Conservation (phyloP, 2,329 filamentous ascomycete genomes). For the Cercospora sojina region DNA sequence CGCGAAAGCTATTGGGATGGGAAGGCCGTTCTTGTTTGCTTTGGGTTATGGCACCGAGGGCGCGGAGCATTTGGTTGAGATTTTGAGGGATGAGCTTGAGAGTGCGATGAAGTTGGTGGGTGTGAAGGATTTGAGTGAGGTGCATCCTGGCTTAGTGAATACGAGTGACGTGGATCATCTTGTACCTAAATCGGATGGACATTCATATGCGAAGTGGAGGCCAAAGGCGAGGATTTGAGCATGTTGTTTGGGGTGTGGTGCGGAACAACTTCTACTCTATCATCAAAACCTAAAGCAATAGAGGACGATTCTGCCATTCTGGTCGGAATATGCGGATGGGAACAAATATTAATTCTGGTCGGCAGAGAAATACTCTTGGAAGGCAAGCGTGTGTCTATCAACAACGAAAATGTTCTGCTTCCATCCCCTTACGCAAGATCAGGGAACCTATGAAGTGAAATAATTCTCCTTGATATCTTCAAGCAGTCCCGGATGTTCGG, state of each 20-base stretch:
- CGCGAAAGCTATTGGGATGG: constrained; percentile 61
- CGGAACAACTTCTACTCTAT: not conserved
- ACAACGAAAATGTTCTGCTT: too few species aligned
- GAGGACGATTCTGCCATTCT: not conserved
- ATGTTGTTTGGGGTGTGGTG: not conserved
- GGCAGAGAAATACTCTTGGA: too few species aligned
- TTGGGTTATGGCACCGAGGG: constrained; percentile 59
- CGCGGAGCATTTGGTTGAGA: constrained; percentile 40
- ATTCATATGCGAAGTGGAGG: constrained; percentile 25
- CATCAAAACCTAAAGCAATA: not conserved
- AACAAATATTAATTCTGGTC: not conserved
- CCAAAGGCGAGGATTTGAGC: constrained; percentile 15
- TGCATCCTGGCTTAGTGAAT: constrained; percentile 60
- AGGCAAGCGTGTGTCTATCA: too few species aligned
- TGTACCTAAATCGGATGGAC: constrained; percentile 38
- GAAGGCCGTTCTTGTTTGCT: constrained; percentile 59
- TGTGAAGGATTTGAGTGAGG: constrained; percentile 57
- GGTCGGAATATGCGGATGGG: not conserved
- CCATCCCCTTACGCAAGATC: too few species aligned
- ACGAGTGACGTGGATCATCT: constrained; percentile 50
- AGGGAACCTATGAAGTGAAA: constrained; percentile 1
- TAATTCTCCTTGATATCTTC: constrained; percentile 35
- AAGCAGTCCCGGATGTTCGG: constrained; percentile 38
- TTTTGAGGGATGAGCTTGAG: constrained; percentile 58
- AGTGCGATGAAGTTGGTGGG: constrained; percentile 65